Percentiles rank a stretch among this genome's conserved stretches.
Evolutionary conservation across 23 red algal species (phyloP).

Genomic region (Chondrus crispus): DNA sequence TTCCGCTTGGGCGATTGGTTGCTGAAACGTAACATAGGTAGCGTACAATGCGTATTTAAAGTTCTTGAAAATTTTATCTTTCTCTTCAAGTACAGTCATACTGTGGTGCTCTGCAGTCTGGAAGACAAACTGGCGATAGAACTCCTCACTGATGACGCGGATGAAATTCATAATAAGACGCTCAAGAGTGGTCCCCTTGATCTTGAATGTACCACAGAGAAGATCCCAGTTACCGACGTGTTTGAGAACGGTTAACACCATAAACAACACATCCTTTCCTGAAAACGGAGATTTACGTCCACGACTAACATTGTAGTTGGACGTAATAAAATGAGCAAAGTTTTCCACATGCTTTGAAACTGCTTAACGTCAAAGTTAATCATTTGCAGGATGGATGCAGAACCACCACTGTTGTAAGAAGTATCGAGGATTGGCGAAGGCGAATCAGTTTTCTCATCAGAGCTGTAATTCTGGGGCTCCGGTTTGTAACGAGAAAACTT

Average conservation of each 20-base stretch:
- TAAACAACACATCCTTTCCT: not conserved
- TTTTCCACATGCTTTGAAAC: not conserved
- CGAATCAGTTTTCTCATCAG: slow-evolving; percentile 13
- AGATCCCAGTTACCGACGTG: not conserved
- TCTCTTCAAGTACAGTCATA: not conserved
- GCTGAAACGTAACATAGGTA: slow-evolving; percentile 7
- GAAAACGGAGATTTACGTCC: not conserved
- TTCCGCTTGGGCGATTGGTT: not conserved
- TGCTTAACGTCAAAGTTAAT: not conserved
- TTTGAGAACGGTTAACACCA: not conserved
- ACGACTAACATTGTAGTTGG: not conserved
- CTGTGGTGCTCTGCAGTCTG: not conserved
- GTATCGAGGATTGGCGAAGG: not conserved
- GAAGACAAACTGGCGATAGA: not conserved
- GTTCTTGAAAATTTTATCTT: not conserved
- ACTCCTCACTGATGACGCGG: not conserved
- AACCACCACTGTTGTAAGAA: not conserved
- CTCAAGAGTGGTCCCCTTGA: slow-evolving; percentile 2
- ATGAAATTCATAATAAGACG: not conserved
- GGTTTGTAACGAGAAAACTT: too few relatives aligned
- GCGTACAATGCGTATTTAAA: not conserved
- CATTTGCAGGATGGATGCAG: not conserved
- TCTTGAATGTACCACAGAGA: not conserved
- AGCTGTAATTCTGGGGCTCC: too few relatives aligned
- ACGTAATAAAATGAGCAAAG: not conserved